Base-by-base conservation (phyloP, 2,329 filamentous ascomycete species). In the Epichloe brachyelytri region DNA sequence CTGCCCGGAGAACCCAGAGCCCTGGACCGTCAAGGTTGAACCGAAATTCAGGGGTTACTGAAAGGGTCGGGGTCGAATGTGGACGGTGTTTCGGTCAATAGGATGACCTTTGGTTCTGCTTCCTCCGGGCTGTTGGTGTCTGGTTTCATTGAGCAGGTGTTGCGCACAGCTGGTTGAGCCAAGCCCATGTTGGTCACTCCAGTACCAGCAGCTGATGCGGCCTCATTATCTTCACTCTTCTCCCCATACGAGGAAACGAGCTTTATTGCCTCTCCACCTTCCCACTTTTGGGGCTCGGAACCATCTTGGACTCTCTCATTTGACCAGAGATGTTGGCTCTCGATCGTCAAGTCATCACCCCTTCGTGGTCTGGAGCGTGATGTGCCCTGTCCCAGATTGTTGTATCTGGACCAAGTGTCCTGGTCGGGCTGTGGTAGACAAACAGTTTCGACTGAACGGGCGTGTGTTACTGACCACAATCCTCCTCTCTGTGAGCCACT, bases 341-440 rank as follows among this genome's bases (percentile, higher is more conserved):
- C 37, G 8, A 46, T 46, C 39, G 40, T 19, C 20, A 30, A 39
- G 14, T 37, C 19, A 12, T 17, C 37, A 11, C 2, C 17, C 17
- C 34, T 33, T 30, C 19, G 38, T 5, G 10, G 17, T 22, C 30
- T 41, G 26, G 38, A 4, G 19, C 22, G 17, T 8, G 20, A 19
- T 12, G 19, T 19, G 5, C 20, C 15, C 14, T 19, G 15, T 2
- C n/a, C 47, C 4, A 49, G 14, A 33, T 44, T 12, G 19, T 11
- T 26, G 30, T 44, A 49, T 44, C 26, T 37, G 3, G 22, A 12
- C 48, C 48, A 44, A 17, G 30, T 6, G 14, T 44, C 44, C n/a
- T 39, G 51, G 50, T 67, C 60, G n/a, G 65, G 58, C 48, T 62
- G 57, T 47, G 66, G 63, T 15, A 69, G 59, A 15, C 60, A 57